Evolutionary conservation across 2,329 filamentous ascomycete species (phyloP).

Genomic region (Exophiala sp.): DNA sequence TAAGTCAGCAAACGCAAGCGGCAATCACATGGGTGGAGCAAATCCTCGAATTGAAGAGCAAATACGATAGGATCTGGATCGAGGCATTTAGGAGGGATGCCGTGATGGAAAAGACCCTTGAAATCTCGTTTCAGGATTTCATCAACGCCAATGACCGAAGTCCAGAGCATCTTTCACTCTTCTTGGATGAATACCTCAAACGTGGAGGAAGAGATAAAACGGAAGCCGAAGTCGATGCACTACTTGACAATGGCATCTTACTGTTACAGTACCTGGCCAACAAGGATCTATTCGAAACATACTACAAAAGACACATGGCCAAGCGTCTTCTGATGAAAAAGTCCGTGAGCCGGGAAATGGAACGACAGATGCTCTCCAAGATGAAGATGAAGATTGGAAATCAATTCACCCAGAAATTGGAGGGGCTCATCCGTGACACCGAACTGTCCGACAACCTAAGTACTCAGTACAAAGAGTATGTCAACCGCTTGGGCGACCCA

Average conservation of each 20-base stretch:
- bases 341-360: constrained; percentile 84
- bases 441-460: constrained; percentile 80
- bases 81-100: constrained; percentile 72
- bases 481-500: constrained; percentile 55
- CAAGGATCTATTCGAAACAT: constrained; percentile 91
- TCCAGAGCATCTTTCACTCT: constrained; percentile 90
- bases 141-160: constrained; percentile 86
- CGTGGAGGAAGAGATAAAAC: constrained; percentile 91
- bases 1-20: constrained; percentile 77
- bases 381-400: constrained; percentile 98
- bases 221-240: constrained; percentile 76
- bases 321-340: constrained; percentile 83
- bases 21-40: constrained; percentile 96
- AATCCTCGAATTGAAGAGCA: constrained; percentile 78
- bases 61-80: constrained; percentile 78
- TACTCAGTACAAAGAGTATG: constrained; percentile 68
- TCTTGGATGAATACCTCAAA: constrained; percentile 95
- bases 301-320: constrained; percentile 96
- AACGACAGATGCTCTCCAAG: constrained; percentile 90
- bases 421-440: constrained; percentile 98
- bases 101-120: constrained; percentile 74
- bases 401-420: constrained; percentile 86
- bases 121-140: constrained; percentile 84
- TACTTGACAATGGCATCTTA: constrained; percentile 85
- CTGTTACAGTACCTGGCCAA: constrained; percentile 85